Conservation (phyloP, 169 alveolate genomes). For the Prorocentrum cordatum region DNA sequence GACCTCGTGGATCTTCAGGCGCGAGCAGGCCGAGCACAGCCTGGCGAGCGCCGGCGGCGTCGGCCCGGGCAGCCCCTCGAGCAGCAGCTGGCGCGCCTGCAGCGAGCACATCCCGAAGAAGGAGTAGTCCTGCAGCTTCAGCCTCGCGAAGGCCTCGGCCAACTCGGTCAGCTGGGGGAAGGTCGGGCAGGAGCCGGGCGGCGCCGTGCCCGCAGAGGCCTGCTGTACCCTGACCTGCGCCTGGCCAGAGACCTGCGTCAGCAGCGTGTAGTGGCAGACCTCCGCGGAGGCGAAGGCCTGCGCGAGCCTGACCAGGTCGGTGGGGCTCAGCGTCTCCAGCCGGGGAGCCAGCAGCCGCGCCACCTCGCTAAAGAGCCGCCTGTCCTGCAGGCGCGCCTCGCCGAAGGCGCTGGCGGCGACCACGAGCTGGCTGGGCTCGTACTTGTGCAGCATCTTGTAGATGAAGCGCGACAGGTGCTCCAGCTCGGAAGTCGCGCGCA, state of each 20-base stretch:
- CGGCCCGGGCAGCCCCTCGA: conserved; percentile 12
- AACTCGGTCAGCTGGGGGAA: conserved; percentile 27
- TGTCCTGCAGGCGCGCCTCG: conserved; percentile 16
- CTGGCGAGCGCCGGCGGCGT: conserved; percentile 32
- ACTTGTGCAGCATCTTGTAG: conserved; percentile 43
- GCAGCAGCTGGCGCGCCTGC: not conserved
- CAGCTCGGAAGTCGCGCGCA: conserved; percentile 3
- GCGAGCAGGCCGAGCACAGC: not conserved
- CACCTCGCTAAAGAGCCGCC: conserved; percentile 13
- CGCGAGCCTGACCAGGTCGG: not conserved
- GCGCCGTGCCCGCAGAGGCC: not conserved
- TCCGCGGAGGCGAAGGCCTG: not conserved
- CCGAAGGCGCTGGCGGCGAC: conserved; percentile 41
- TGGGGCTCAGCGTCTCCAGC: not conserved
- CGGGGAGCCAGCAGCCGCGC: not conserved
- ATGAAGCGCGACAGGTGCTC: not conserved
- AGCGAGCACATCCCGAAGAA: conserved; percentile 11
- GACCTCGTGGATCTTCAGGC: conserved; percentile 23
- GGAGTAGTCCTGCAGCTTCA: conserved; percentile 49
- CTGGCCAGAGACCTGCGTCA: not conserved
- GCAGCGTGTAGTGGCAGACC: conserved; percentile 45
- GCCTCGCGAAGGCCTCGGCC: conserved; percentile 10
- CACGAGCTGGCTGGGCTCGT: conserved; percentile 12
- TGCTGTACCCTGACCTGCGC: conserved; percentile 30
- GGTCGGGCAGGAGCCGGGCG: conserved; percentile 6